These are phyloP conservation scores for Blastobotrys americana DNA, from an alignment of 805 yeast genomes.

Conservation along the genomic window DNA sequence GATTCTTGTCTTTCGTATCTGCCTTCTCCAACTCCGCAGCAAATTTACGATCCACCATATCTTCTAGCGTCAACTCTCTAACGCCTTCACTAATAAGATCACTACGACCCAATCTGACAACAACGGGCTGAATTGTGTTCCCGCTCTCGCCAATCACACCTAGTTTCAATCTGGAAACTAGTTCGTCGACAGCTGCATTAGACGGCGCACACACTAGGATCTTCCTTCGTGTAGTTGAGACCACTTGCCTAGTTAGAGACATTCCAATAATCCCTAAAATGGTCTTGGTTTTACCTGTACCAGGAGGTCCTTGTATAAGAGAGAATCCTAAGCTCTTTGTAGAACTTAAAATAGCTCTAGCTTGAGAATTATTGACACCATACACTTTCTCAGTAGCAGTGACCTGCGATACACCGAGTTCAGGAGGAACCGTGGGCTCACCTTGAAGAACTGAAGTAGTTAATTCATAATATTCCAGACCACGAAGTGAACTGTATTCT, in stretches of 20 bases:
- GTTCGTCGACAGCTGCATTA: constrained; percentile 97
- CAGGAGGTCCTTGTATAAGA: constrained; percentile 97
- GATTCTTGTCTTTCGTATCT: too few relatives aligned
- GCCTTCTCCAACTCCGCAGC: constrained; percentile 30
- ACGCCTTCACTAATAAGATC: constrained; percentile 84
- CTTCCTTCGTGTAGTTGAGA: constrained; percentile 23
- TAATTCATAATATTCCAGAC: constrained; percentile 75
- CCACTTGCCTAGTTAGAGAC: constrained; percentile 32
- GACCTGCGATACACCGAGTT: constrained; percentile 34
- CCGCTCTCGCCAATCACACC: constrained; percentile 51
- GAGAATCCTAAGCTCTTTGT: constrained; percentile 67
- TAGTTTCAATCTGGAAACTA: constrained; percentile 68
- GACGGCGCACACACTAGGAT: constrained; percentile 94
- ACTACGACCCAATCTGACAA: constrained; percentile 83
- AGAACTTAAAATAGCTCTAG: constrained; percentile 75
- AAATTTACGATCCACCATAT: constrained; percentile 61
- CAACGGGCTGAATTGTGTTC: constrained; percentile 45
- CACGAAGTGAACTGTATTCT: constrained; percentile 78
- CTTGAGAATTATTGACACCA: constrained; percentile 81
- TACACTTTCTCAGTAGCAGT: constrained; percentile 41
- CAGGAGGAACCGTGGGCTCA: constrained; percentile 41
- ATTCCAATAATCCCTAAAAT: constrained; percentile 87
- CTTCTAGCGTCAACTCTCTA: constrained; percentile 77
- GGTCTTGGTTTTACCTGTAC: constrained; percentile 98
- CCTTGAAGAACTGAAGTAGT: constrained; percentile 61